Evolutionary conservation across 768 basidiomycete species (phyloP), one percentile per base, ranked within the genome.

Genomic region (Fistulinella prunicolor): DNA sequence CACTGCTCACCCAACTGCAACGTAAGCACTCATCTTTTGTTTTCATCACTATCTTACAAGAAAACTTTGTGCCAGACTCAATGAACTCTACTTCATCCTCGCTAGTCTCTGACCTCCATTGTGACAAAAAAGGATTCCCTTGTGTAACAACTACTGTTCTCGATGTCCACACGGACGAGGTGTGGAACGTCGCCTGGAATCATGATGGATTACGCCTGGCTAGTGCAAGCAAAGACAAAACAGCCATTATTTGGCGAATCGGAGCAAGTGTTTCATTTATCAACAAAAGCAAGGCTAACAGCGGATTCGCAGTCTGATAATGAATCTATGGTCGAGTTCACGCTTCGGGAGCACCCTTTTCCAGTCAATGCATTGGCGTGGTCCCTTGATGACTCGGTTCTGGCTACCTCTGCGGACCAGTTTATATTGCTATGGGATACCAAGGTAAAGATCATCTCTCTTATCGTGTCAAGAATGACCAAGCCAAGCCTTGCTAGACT

Each of bases 121-220:
- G 94, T 69, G 80, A 83, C 53, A 77, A 80, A 22, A 77, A 80
- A 22, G 78, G 78, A 30, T 98, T 99, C 70, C 96, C 96, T 8
- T 79, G 81, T 38, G 73, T 86, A 22, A 94, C 89, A 13, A 94
- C 91, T 3, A 85, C 87, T 20, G 85, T 94, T 43, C 72, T 97
- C 50, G 80, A 84, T 38, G 89, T 85, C 22, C 95, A 97, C 67
- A 78, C 75, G 9, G 91, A 98, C 63, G 93, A 99, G 65, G 94
- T 99, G 36, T 98, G 95, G 94, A 84, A 88, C 62, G 68, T 97
- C 49, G 87, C 86, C 63, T 99, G 94, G 94, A 95, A 92, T 67
- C 90, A 89, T 58, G 84, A 86, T 63, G 96, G 96, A 2, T 67
- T 69, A 41, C 84, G 78, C 58, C 74, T 99, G 42, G 96, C 94